A percentile compares a stretch with the other conserved stretches of the same genome.
Evolutionary conservation across 2,329 filamentous ascomycete species (phyloP).

Genomic region (Pseudogymnoascus sp.): DNA sequence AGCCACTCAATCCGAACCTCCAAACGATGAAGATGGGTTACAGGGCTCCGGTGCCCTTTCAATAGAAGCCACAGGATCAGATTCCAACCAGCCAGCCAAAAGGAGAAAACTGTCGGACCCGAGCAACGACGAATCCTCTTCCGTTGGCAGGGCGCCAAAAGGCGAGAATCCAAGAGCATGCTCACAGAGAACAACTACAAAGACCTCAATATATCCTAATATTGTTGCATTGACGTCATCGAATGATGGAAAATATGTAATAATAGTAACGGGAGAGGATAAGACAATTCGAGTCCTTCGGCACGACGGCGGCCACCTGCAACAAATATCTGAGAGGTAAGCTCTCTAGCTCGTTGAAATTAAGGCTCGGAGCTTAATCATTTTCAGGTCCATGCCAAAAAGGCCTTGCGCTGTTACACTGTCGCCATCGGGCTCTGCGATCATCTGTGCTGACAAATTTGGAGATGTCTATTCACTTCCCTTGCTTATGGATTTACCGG

Average conservation of each 20-base stretch:
- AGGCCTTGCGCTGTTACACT: slow-evolving; percentile 72
- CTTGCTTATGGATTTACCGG: slow-evolving; percentile 42
- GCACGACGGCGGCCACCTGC: slow-evolving; percentile 56
- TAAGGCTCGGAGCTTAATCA: slow-evolving; percentile 27
- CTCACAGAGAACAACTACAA: slow-evolving; percentile 19
- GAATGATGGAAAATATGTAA: slow-evolving; percentile 57
- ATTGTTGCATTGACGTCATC: slow-evolving; percentile 65
- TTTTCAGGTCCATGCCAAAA: slow-evolving; percentile 73
- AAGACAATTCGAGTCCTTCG: slow-evolving; percentile 82
- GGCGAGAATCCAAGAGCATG: slow-evolving; percentile 17
- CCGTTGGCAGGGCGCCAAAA: not conserved
- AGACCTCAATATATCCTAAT: slow-evolving; percentile 50
- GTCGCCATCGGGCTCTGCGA: slow-evolving; percentile 61
- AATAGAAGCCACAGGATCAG: not conserved
- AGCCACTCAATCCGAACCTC: slow-evolving; percentile 7
- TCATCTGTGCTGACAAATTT: slow-evolving; percentile 89
- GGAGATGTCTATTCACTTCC: slow-evolving; percentile 91
- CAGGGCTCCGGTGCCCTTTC: slow-evolving; percentile 17
- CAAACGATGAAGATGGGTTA: slow-evolving; percentile 14
- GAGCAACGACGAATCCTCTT: slow-evolving; percentile 5
- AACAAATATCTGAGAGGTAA: slow-evolving; percentile 41
- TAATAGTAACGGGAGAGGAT: slow-evolving; percentile 83
- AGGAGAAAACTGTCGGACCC: slow-evolving; percentile 27
- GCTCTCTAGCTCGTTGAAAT: slow-evolving; percentile 13
- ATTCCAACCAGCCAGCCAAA: slow-evolving; percentile 24